Evolutionary conservation across 768 basidiomycete genomes (phyloP).

Genomic region (Naematelia encephala): DNA sequence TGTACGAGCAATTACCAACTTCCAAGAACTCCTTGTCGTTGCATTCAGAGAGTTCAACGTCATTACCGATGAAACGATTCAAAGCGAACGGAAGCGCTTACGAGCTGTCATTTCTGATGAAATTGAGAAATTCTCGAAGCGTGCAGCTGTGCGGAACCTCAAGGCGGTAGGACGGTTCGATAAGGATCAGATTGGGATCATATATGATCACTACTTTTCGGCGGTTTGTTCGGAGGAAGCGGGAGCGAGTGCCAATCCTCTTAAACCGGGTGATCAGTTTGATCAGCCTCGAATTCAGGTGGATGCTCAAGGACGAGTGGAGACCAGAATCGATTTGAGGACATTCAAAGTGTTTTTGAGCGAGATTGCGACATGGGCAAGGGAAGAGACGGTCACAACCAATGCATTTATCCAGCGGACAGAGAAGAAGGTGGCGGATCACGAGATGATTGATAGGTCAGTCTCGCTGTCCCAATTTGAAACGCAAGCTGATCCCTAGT

Average conservation of each 20-base stretch:
- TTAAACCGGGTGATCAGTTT: slow-evolving; percentile 36
- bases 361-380: slow-evolving; percentile 91
- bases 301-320: slow-evolving; percentile 68
- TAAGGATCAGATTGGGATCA: slow-evolving; percentile 79
- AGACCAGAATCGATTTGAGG: slow-evolving; percentile 77
- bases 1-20: slow-evolving; percentile 87
- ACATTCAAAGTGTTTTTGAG: slow-evolving; percentile 89
- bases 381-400: slow-evolving; percentile 84
- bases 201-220: slow-evolving; percentile 76
- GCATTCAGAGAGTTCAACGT: slow-evolving; percentile 97
- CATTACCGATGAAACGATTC: slow-evolving; percentile 92
- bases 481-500: not conserved
- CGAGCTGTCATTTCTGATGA: slow-evolving; percentile 84
- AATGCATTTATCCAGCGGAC: slow-evolving; percentile 92
- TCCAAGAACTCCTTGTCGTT: slow-evolving; percentile 93
- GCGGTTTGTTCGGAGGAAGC: slow-evolving; percentile 55
- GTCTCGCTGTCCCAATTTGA: not conserved
- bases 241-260: not conserved
- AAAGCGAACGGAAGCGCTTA: slow-evolving; percentile 76
- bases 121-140: slow-evolving; percentile 91
- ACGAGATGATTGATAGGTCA: slow-evolving; percentile 82
- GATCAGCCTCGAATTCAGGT: slow-evolving; percentile 46
- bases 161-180: slow-evolving; percentile 71
- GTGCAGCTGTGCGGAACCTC: slow-evolving; percentile 83
- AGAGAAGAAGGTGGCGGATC: slow-evolving; percentile 87